phyloP scores from a whole-genome alignment of 371 early-diverging fungal genomes.

The Mortierella sp. region DNA sequence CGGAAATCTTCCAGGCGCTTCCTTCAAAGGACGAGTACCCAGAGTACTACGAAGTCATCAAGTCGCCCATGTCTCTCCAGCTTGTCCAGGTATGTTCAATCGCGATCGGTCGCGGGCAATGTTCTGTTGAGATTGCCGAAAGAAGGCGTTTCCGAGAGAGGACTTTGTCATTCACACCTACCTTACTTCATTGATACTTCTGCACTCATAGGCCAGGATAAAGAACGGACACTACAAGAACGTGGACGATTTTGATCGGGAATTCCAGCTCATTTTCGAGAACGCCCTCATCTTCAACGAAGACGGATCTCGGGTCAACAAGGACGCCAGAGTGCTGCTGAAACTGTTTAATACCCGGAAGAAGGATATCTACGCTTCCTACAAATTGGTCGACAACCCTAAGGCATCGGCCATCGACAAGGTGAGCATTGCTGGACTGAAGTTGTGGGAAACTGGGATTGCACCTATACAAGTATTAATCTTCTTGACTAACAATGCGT shows the following conservation, averaged over 20 bases:
- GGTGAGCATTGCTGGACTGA: constrained; percentile 4
- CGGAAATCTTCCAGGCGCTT: constrained; percentile 80
- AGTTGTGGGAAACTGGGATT: background rate
- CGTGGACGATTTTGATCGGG: constrained; percentile 74
- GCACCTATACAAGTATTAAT: background rate
- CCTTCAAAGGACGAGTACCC: constrained; percentile 87
- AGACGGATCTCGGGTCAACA: constrained; percentile 76
- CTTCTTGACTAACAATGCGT: background rate
- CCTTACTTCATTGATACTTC: background rate
- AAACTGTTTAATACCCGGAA: constrained; percentile 55
- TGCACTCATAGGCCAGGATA: constrained; percentile 62
- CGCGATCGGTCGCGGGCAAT: background rate
- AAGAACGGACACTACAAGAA: constrained; percentile 66
- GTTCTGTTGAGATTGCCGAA: too few species aligned
- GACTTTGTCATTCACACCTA: background rate
- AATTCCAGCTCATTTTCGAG: constrained; percentile 77
- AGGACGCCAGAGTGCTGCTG: constrained; percentile 72
- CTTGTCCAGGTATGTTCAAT: constrained; percentile 69
- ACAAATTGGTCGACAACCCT: constrained; percentile 58
- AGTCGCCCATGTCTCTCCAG: constrained; percentile 85
- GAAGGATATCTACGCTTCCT: constrained; percentile 54
- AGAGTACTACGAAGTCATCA: constrained; percentile 91
- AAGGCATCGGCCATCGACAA: constrained; percentile 31
- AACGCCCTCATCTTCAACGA: constrained; percentile 86
- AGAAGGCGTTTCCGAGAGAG: constrained; percentile 7